Percentiles rank a stretch among this genome's conserved stretches.
Evolutionary conservation across 345 rosid species (phyloP).

Genomic region (Adansonia digitata): DNA sequence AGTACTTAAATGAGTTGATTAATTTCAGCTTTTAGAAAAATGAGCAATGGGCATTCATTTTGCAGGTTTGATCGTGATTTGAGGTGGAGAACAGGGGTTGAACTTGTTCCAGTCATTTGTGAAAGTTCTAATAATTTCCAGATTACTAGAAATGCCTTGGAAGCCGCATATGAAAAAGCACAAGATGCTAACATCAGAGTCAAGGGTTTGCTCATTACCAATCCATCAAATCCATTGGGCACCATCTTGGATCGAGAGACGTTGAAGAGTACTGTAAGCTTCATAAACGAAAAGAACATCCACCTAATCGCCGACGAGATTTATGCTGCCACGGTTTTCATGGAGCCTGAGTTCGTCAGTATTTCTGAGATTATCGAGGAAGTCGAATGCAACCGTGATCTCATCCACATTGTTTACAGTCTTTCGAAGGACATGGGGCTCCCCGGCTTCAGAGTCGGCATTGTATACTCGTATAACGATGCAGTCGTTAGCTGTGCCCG

Average conservation of each 20-base stretch:
- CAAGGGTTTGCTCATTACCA: constrained; percentile 76
- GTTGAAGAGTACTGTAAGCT: constrained; percentile 42
- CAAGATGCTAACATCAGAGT: constrained; percentile 42
- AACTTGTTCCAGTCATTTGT: constrained; percentile 62
- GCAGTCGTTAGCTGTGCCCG: constrained; percentile 55
- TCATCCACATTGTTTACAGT: constrained; percentile 76
- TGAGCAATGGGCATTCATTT: not conserved
- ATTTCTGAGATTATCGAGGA: constrained; percentile 64
- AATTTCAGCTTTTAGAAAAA: not conserved
- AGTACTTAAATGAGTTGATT: not conserved
- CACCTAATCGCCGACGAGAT: constrained; percentile 80
- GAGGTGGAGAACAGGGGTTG: constrained; percentile 86
- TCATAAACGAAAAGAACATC: constrained; percentile 69
- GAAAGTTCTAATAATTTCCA: constrained; percentile 62
- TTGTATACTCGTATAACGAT: constrained; percentile 82
- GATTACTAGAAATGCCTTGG: constrained; percentile 61
- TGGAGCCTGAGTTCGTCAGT: constrained; percentile 48
- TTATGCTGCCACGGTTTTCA: constrained; percentile 76
- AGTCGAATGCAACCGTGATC: constrained; percentile 38
- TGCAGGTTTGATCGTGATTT: constrained; percentile 89
- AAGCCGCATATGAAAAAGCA: constrained; percentile 59
- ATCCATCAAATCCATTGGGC: constrained; percentile 92
- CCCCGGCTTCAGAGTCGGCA: constrained; percentile 86
- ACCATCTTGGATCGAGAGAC: constrained; percentile 59
- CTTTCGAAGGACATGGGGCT: constrained; percentile 92